Conservation (phyloP, 192 early-diverging fungal species). For the Lobosporangium transversale region DNA sequence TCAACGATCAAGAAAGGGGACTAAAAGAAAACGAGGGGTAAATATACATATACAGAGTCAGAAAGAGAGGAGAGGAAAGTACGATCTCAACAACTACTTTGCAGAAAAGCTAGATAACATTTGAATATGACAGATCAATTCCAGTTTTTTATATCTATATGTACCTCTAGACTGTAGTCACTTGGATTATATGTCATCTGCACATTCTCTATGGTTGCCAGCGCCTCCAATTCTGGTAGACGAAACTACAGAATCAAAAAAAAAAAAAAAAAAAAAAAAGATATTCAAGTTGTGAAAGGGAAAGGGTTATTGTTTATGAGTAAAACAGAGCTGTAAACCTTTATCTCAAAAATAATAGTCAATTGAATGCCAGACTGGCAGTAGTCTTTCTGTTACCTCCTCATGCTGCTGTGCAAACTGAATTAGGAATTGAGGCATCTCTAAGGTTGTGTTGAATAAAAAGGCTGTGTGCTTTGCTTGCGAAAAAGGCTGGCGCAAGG, state of each 20-base stretch:
- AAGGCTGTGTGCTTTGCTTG: background rate
- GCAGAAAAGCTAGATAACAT: too few species aligned
- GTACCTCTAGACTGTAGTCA: slow-evolving; percentile 71
- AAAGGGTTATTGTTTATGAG: background rate
- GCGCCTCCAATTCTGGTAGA: slow-evolving; percentile 84
- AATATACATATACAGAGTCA: background rate
- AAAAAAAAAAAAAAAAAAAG: too few species aligned
- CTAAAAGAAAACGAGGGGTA: slow-evolving; percentile 44
- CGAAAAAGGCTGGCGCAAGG: background rate
- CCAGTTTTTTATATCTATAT: too few species aligned
- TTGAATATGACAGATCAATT: too few species aligned
- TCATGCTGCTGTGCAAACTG: slow-evolving; percentile 76
- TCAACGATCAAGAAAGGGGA: slow-evolving; percentile 84
- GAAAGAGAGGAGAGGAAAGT: background rate
- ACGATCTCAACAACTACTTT: too few species aligned
- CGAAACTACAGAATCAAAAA: slow-evolving; percentile 69
- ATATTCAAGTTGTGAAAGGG: too few species aligned
- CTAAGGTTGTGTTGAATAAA: background rate
- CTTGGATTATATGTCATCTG: slow-evolving; percentile 67
- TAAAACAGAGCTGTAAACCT: too few species aligned
- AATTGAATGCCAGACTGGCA: background rate
- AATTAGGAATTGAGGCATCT: slow-evolving; percentile 69
- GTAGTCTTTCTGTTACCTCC: slow-evolving; percentile 31
- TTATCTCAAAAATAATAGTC: too few species aligned
- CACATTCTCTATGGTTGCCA: slow-evolving; percentile 82